Percentiles rank a stretch among this genome's conserved stretches.
These are phyloP conservation scores for Globisporangium yorkense DNA, from an alignment of 352 stramenopile species.

Conservation along the genomic window DNA sequence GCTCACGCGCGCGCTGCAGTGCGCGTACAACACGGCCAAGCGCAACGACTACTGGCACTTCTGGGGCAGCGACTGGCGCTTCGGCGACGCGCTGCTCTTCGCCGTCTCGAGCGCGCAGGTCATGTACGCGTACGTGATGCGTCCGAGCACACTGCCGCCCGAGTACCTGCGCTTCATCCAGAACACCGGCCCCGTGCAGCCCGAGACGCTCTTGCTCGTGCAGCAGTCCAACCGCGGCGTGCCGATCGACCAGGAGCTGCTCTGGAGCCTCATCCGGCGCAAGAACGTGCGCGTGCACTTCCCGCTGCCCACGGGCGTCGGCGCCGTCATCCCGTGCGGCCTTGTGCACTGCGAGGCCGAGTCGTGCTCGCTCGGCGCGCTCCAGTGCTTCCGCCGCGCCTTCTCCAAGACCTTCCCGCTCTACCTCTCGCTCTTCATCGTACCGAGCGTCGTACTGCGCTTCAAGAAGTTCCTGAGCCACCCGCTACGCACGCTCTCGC, in stretches of 20 bases:
- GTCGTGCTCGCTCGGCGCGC: conserved; percentile 38
- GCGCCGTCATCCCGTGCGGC: conserved; percentile 41
- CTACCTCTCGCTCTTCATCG: conserved; percentile 83
- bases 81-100: conserved; percentile 79
- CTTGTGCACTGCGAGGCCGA: conserved; percentile 51
- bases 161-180: conserved; percentile 86
- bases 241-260: conserved; percentile 29
- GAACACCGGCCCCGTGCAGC: conserved; percentile 55
- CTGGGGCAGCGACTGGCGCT: conserved; percentile 80
- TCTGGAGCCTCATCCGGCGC: conserved; percentile 40
- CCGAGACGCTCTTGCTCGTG: conserved; percentile 60
- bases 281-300: conserved; percentile 27
- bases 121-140: conserved; percentile 86
- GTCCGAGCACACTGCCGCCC: conserved; percentile 52
- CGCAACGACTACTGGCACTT: conserved; percentile 78
- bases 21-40: conserved; percentile 84
- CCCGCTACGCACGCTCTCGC: conserved; percentile 44
- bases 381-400: conserved; percentile 49
- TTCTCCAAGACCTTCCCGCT: conserved; percentile 70
- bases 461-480: conserved; percentile 74
- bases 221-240: conserved; percentile 49
- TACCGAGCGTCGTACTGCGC: conserved; percentile 73
- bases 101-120: conserved; percentile 69
- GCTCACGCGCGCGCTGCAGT: conserved; percentile 75
- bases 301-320: conserved; percentile 19